These are phyloP conservation scores for Aureoboletus auriporus DNA, from an alignment of 768 basidiomycete genomes.

Conservation along the genomic window DNA sequence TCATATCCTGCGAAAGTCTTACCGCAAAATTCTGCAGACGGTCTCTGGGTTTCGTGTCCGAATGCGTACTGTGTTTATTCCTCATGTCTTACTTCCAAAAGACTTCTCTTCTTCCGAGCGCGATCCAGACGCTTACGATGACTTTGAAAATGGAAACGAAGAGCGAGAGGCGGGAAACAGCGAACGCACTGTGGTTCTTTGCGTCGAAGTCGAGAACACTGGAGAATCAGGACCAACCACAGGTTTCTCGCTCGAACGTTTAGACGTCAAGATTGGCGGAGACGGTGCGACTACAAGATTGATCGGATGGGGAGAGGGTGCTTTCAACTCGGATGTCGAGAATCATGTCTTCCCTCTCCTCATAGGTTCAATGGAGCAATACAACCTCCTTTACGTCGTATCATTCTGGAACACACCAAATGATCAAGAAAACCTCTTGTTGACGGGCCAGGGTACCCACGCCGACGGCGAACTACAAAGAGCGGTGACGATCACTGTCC, in stretches of 20 bases:
- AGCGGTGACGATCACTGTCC: slow-evolving; percentile 75
- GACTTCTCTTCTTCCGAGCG: slow-evolving; percentile 13
- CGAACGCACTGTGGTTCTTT: slow-evolving; percentile 85
- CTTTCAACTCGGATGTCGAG: slow-evolving; percentile 30
- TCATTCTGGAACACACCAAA: slow-evolving; percentile 68
- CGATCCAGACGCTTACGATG: slow-evolving; percentile 24
- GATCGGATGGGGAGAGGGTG: slow-evolving; percentile 46
- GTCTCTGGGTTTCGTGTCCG: slow-evolving; percentile 84
- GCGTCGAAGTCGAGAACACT: slow-evolving; percentile 85
- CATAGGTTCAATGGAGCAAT: slow-evolving; percentile 74
- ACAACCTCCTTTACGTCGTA: slow-evolving; percentile 88
- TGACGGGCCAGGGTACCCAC: slow-evolving; percentile 30
- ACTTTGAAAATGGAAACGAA: slow-evolving; percentile 46
- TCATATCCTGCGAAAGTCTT: slow-evolving; percentile 81
- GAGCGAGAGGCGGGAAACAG: slow-evolving; percentile 65
- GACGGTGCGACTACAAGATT: slow-evolving; percentile 50
- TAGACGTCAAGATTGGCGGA: slow-evolving; percentile 74
- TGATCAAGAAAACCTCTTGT: slow-evolving; percentile 40
- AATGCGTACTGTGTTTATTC: slow-evolving; percentile 93
- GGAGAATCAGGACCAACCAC: slow-evolving; percentile 56
- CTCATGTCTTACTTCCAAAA: slow-evolving; percentile 69
- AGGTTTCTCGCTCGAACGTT: slow-evolving; percentile 72
- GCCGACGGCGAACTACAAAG: slow-evolving; percentile 53
- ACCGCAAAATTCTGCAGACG: slow-evolving; percentile 71
- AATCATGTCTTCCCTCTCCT: slow-evolving; percentile 63